Percentiles rank a stretch among this genome's conserved stretches.
These are phyloP conservation scores for Lepidium aucheri DNA, from an alignment of 345 rosid genomes.

Conservation along the genomic window DNA sequence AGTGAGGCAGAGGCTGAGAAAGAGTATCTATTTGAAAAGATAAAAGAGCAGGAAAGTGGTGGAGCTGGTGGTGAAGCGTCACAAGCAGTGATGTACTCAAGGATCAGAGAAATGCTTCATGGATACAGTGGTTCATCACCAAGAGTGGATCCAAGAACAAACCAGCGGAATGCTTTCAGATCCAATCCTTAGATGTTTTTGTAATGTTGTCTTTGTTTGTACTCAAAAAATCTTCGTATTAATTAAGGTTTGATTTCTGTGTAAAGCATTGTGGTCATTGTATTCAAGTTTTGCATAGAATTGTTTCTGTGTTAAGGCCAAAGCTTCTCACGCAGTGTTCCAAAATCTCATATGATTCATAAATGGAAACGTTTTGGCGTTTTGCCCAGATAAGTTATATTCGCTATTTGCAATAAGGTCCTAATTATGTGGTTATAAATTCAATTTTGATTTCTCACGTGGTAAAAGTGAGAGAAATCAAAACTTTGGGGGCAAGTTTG, in stretches of 20 bases:
- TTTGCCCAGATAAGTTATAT: not conserved
- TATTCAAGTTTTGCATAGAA: slow-evolving; percentile 2
- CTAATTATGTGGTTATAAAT: not conserved
- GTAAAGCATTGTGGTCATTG: slow-evolving; percentile 7
- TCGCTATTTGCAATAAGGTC: not conserved
- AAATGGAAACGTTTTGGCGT: not conserved
- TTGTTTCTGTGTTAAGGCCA: not conserved
- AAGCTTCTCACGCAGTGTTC: not conserved
- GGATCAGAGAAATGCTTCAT: slow-evolving; percentile 53
- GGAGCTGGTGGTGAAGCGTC: slow-evolving; percentile 69
- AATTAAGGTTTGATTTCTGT: slow-evolving; percentile 6
- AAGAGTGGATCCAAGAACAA: slow-evolving; percentile 46
- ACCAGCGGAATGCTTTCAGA: slow-evolving; percentile 45
- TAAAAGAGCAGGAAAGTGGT: slow-evolving; percentile 80
- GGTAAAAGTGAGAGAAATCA: not conserved
- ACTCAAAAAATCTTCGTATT: not conserved
- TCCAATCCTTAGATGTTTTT: slow-evolving; percentile 37
- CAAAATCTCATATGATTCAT: too few relatives aligned
- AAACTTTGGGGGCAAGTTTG: not conserved
- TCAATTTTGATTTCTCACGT: not conserved
- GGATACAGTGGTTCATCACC: slow-evolving; percentile 42
- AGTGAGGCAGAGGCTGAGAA: slow-evolving; percentile 99
- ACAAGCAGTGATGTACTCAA: slow-evolving; percentile 54
- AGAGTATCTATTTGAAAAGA: slow-evolving; percentile 86
- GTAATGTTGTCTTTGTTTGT: slow-evolving; percentile 5